Evolutionary conservation across 2,329 filamentous ascomycete species (phyloP), one percentile per base, ranked within the genome.

Genomic region (Penicillium sp.): DNA sequence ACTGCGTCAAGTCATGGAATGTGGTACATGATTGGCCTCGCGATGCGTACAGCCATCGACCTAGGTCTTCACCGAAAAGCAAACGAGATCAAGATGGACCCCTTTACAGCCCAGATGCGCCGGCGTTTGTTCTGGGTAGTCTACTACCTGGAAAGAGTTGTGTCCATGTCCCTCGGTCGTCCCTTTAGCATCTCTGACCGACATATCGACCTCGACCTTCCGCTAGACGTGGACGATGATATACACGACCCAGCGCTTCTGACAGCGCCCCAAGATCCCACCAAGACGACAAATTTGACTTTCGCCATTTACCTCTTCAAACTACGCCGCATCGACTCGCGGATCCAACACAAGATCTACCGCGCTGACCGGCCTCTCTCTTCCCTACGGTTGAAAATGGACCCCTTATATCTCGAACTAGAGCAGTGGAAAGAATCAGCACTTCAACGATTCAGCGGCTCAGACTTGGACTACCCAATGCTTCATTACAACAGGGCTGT

Each of bases 21-120:
- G 50, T 84, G 81, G 81, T 83, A 83, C 64, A 81, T 83, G 76
- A 80, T 83, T 43, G 81, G 82, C 13, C 73, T 83, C 18, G 81
- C 81, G 2, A 83, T 83, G 79, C 77, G 81, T 41, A 83, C 79
- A 7, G 80, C 79, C 54, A 81, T 83, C 50, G 82, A 83, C 57
- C 72, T 84, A 3, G 82, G 81, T 5, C 72, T 83, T 31, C 82
- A 84, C 59, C 74, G 79, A 47, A 80, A 78, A 56, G 77, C 78
- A 41, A 77, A 80, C 56, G 79, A 82, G 59, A 68, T 66, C 31
- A 73, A 73, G 51, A 63, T 79, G 33, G 71, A 79, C 47, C 73
- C 73, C 22, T 78, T 78, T 47, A 75, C 76, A 22, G 72, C 76
- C 3, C 79, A 83, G 53, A 74, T 81, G 65, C 74, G 79, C 16